Conservation (phyloP, 192 early-diverging fungal species). For the Linnemannia hyalina region DNA sequence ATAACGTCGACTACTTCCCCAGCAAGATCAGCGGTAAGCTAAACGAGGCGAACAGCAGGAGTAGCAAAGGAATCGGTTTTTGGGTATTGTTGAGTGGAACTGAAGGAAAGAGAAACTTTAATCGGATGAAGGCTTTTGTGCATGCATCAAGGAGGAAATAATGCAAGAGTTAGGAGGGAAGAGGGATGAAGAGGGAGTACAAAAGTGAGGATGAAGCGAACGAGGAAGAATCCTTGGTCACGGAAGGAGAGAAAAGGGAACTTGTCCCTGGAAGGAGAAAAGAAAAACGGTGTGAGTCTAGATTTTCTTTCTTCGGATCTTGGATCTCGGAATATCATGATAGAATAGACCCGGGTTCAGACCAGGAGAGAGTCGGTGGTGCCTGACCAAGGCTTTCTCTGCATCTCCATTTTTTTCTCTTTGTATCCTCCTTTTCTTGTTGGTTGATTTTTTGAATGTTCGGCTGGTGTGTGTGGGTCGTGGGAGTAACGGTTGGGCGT, state of each 20-base stretch:
- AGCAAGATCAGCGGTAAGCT: conserved; percentile 58
- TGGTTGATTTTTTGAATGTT: background rate
- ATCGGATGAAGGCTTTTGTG: too few species aligned
- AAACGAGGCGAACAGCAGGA: too few species aligned
- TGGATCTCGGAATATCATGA: background rate
- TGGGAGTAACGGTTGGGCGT: background rate
- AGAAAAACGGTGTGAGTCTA: too few species aligned
- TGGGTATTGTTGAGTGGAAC: background rate
- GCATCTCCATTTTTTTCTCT: background rate
- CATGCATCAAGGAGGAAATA: too few species aligned
- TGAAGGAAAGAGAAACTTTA: too few species aligned
- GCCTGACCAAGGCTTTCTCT: background rate
- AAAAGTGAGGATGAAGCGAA: too few species aligned
- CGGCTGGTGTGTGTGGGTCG: background rate
- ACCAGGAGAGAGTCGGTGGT: background rate
- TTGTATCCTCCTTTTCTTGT: background rate
- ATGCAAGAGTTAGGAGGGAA: too few species aligned
- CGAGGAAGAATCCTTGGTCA: too few species aligned
- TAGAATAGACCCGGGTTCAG: background rate
- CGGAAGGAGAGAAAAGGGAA: too few species aligned
- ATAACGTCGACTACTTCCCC: conserved; percentile 64
- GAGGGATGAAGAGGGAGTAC: too few species aligned
- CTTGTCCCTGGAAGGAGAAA: too few species aligned
- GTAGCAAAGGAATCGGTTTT: background rate
- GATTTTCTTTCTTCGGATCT: too few species aligned